Percentiles rank a stretch among this genome's conserved stretches.
Evolutionary conservation across 2,329 filamentous ascomycete genomes (phyloP).

Genomic region (Colletotrichum salicis): DNA sequence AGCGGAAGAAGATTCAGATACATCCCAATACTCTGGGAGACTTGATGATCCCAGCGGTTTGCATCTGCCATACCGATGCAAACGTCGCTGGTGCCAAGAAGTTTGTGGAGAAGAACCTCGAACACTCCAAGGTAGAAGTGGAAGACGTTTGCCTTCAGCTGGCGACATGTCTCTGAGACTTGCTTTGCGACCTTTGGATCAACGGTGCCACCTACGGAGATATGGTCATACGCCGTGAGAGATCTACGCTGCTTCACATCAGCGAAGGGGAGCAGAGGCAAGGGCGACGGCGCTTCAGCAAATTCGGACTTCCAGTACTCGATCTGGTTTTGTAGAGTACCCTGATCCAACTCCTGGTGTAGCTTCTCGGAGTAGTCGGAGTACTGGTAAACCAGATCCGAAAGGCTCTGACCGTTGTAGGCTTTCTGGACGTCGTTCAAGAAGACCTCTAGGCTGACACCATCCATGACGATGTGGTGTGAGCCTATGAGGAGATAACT

Average conservation of each 20-base stretch:
- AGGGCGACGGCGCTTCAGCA: not conserved
- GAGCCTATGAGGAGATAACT: not conserved
- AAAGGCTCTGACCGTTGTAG: not conserved
- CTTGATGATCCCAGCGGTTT: conserved; percentile 46
- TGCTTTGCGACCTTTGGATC: no score
- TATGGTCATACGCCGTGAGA: not conserved
- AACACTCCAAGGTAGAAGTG: conserved; percentile 58
- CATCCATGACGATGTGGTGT: conserved; percentile 6
- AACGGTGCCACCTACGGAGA: not conserved
- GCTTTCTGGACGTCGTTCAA: not conserved
- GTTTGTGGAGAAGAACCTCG: not conserved
- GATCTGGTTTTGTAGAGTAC: not conserved
- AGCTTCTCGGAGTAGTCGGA: not conserved
- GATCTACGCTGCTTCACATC: conserved; percentile 3
- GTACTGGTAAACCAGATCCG: not conserved
- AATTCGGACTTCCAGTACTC: not conserved
- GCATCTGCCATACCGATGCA: conserved; percentile 61
- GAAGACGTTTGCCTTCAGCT: conserved; percentile 44
- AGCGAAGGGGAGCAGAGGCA: not conserved
- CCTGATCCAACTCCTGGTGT: not conserved
- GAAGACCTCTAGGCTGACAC: conserved; percentile 1
- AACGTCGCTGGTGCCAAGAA: conserved; percentile 46
- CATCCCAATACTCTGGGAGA: conserved; percentile 52
- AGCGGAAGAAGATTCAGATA: conserved; percentile 62
- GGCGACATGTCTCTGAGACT: not conserved